phyloP scores from a whole-genome alignment of 441 rosid genomes.

The Pelargonium fulgidum region DNA sequence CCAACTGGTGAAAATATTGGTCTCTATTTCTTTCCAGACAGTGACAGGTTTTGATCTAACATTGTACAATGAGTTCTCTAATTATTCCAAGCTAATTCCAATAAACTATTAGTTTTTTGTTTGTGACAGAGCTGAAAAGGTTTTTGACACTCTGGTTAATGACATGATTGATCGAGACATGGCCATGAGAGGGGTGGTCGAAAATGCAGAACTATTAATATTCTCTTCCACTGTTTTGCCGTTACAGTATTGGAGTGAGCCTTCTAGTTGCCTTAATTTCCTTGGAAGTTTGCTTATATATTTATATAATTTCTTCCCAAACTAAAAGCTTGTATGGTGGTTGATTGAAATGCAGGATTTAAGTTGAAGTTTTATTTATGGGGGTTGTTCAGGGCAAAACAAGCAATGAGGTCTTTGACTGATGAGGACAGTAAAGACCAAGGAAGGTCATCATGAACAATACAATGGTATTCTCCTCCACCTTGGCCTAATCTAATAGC shows the following conservation, averaged over 20 bases:
- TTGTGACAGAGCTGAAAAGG: conserved; percentile 33
- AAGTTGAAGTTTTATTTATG: conserved; percentile 49
- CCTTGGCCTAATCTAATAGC: too few species aligned
- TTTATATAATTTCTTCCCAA: too few species aligned
- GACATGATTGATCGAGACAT: conserved; percentile 42
- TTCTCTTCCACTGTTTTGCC: conserved; percentile 59
- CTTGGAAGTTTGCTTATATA: not conserved
- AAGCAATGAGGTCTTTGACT: conserved; percentile 9
- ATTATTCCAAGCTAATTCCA: conserved; percentile 15
- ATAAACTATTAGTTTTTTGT: not conserved
- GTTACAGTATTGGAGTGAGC: conserved; percentile 48
- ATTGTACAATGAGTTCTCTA: not conserved
- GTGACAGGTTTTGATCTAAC: conserved; percentile 32
- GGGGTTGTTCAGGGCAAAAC: conserved; percentile 59
- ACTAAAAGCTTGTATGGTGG: not conserved
- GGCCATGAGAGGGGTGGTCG: conserved; percentile 43
- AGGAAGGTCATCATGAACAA: too few species aligned
- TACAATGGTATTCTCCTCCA: too few species aligned
- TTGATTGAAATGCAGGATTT: conserved; percentile 39
- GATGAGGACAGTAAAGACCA: not conserved
- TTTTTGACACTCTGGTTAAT: conserved; percentile 35
- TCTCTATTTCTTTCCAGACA: conserved; percentile 55
- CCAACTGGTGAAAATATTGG: conserved; percentile 50
- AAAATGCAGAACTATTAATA: conserved; percentile 55
- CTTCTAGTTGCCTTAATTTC: not conserved